A percentile compares a stretch with the other conserved stretches of the same genome.
Conservation (phyloP, 2,329 filamentous ascomycete species). For the Aspergillus novoparasiticus region DNA sequence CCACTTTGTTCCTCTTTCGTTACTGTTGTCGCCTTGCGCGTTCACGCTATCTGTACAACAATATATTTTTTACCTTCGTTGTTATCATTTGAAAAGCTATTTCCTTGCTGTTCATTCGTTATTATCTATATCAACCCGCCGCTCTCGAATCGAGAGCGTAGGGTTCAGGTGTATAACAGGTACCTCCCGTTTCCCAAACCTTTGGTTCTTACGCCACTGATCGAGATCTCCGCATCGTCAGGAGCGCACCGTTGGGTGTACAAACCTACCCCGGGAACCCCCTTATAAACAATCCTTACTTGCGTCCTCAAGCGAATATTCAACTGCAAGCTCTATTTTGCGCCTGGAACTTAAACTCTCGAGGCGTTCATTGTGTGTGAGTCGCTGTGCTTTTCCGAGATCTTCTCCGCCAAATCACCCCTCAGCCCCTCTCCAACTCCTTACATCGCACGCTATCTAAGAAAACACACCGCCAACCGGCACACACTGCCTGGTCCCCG, state of each 20-base stretch:
- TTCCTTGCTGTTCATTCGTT: conserved; percentile 28
- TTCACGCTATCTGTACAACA: conserved; percentile 31
- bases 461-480: conserved; percentile 36
- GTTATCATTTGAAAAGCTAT: conserved; percentile 13
- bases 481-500: conserved; percentile 16
- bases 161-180: conserved; percentile 13
- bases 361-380: conserved; percentile 45
- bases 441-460: conserved; percentile 33
- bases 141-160: conserved; percentile 21
- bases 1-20: conserved; percentile 19
- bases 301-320: conserved; percentile 11
- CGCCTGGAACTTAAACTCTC: conserved; percentile 27
- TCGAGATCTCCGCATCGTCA: conserved; percentile 38
- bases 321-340: conserved; percentile 12
- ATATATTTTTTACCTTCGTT: conserved; percentile 25
- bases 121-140: conserved; percentile 15
- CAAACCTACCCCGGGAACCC: conserved; percentile 13
- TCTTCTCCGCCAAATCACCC: conserved; percentile 34
- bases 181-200: conserved; percentile 14
- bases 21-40: conserved; percentile 12
- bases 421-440: conserved; percentile 41
- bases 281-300: conserved; percentile 27
- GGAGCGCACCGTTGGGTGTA: conserved; percentile 20
- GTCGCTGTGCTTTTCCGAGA: conserved; percentile 31
- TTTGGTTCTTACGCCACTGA: conserved; percentile 30